A percentile compares a stretch with the other conserved stretches of the same genome.
Conservation (phyloP, 148 eudicot genomes). For the Cornus controversa region DNA sequence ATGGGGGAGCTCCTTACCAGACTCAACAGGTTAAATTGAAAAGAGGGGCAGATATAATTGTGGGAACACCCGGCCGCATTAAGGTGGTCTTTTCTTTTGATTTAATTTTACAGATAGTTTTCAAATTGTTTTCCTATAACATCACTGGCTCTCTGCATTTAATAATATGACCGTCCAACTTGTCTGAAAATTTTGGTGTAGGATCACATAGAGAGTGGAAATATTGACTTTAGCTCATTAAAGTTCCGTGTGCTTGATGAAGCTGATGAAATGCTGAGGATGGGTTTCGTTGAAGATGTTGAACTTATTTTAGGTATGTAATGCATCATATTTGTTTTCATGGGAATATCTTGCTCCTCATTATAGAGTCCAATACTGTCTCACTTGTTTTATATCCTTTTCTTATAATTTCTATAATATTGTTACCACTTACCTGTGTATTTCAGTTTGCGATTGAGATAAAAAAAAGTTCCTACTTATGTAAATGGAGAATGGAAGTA, state of each 20-base stretch:
- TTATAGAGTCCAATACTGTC: too few species aligned
- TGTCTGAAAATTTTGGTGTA: conserved; percentile 16
- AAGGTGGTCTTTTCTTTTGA: conserved; percentile 44
- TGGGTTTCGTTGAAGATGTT: conserved; percentile 96
- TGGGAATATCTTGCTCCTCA: too few species aligned
- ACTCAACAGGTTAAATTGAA: conserved; percentile 52
- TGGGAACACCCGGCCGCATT: conserved; percentile 90
- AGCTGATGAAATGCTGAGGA: conserved; percentile 94
- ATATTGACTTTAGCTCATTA: conserved; percentile 70
- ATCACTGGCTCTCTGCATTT: background rate
- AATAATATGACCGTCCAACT: background rate
- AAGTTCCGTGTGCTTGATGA: conserved; percentile 92
- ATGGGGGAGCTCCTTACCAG: conserved; percentile 75
- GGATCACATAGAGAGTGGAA: conserved; percentile 80
- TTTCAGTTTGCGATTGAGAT: too few species aligned
- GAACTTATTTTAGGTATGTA: conserved; percentile 74
- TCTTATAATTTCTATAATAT: too few species aligned
- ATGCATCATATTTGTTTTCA: background rate
- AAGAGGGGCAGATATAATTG: conserved; percentile 81
- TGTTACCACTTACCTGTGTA: too few species aligned
- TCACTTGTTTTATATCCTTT: too few species aligned
- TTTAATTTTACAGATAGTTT: background rate
- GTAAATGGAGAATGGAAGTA: too few species aligned
- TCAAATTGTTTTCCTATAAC: background rate
- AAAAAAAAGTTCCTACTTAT: too few species aligned